A percentile compares a stretch with the other conserved stretches of the same genome.
Conservation (phyloP, 805 yeast genomes). For the Lipomyces mesembrius region DNA sequence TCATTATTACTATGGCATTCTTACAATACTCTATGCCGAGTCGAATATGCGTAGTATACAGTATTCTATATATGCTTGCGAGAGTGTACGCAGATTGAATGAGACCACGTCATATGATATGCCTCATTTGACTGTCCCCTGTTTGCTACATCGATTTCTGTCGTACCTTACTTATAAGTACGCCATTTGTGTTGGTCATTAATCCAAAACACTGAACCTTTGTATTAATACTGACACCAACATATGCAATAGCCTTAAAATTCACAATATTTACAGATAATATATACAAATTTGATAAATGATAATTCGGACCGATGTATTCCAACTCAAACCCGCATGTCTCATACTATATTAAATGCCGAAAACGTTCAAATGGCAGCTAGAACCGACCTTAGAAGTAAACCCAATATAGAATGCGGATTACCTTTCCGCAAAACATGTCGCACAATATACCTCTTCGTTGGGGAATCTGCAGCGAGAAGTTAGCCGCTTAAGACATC, state of each 20-base stretch:
- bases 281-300: neutral
- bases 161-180: too few relatives aligned
- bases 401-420: neutral
- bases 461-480: conserved; percentile 16
- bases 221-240: neutral
- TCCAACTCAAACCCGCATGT: neutral
- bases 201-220: neutral
- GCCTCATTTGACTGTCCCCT: neutral
- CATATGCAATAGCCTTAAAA: neutral
- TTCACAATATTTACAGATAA: neutral
- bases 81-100: neutral
- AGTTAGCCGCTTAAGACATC: neutral
- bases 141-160: too few relatives aligned
- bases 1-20: too few relatives aligned
- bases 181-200: neutral
- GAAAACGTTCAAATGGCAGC: neutral
- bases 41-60: neutral
- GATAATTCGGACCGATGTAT: neutral
- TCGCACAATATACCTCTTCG: conserved; percentile 29
- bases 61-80: neutral
- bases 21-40: too few relatives aligned
- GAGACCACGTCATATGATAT: neutral
- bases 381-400: neutral
- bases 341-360: neutral
- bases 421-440: conserved; percentile 21